Evolutionary conservation across 2,329 filamentous ascomycete genomes (phyloP).

Genomic region (Fusarium foetens): DNA sequence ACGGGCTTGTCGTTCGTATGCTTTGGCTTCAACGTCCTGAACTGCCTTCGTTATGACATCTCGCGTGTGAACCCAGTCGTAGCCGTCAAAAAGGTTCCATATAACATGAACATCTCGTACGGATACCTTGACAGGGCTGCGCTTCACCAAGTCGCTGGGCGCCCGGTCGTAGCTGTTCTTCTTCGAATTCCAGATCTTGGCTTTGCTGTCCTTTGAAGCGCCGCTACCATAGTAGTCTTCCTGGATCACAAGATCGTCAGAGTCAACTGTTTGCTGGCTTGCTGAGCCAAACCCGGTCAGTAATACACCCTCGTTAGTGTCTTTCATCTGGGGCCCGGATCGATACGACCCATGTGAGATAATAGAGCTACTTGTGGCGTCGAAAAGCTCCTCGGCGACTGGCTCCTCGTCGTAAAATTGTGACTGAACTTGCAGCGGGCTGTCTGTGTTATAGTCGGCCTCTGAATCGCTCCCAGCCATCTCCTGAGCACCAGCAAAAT

Average conservation of each 20-base stretch:
- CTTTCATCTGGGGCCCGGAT: conserved; percentile 46
- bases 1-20: conserved; percentile 76
- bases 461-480: conserved; percentile 55
- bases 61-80: conserved; percentile 91
- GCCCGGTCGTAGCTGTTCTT: conserved; percentile 78
- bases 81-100: conserved; percentile 98
- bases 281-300: conserved; percentile 48
- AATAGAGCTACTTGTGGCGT: conserved; percentile 53
- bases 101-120: conserved; percentile 92
- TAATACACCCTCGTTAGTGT: conserved; percentile 51
- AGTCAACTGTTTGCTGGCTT: conserved; percentile 59
- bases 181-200: conserved; percentile 82
- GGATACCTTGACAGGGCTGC: conserved; percentile 78
- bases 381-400: conserved; percentile 60
- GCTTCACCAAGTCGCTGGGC: conserved; percentile 68
- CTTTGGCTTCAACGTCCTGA: conserved; percentile 84
- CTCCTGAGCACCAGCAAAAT: conserved; percentile 66
- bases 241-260: conserved; percentile 74
- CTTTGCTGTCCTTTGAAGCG: conserved; percentile 70
- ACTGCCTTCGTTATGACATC: conserved; percentile 89
- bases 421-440: conserved; percentile 54
- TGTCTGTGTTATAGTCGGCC: conserved; percentile 47
- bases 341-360: conserved; percentile 39
- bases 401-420: conserved; percentile 59
- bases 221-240: conserved; percentile 80